Base-by-base conservation (phyloP, 2,329 filamentous ascomycete genomes). In the Chrysosphaeria jannelii region DNA sequence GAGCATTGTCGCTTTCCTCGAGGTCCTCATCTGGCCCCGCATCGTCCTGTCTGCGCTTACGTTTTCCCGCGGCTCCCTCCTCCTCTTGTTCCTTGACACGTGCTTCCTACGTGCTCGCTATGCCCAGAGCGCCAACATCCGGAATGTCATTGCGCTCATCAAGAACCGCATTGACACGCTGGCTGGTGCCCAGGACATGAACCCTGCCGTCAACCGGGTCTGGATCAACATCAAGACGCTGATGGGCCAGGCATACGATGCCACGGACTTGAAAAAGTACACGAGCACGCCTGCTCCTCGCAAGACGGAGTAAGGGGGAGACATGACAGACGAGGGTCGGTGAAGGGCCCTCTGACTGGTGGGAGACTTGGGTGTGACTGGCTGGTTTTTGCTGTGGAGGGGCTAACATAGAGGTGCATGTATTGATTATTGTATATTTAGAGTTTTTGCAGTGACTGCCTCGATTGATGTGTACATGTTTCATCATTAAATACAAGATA, bases 31-130 rank as follows among this genome's bases (percentile, higher is more conserved):
- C 29, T 88, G 79, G 67, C 51, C 71, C 45, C 76, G 85, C 38
- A 51, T 97, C 26, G 40, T 88, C 23, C 47, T 78, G 25, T 69
- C 74, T 15, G 75, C 76, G 30, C 48, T 93, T 31, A 53, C 88
- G 35, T 93, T 93, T 61, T 65, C 68, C 49, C 75, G 69, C 44
- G 69, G 76, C 34, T 85, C 75, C 31, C 91, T 81, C 76, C 65
- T 91, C 39, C 55, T 93, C 24, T 49, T 97, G 29, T 50, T 50
- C 29, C 45, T 89, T 43, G 97, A 93, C 60, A 78, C 78, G 33
- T 58, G 65, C 35, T 97, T 97, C 58, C 63, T 93, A 42, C 75
- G 85, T 35, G 72, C 79, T 20, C 68, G 85, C 38, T 81, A 69
- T 49, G 55, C 67, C 27, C 81, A 93, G 57, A 91, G 76, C 58